These are phyloP conservation scores for Quercus dentata DNA, from an alignment of 306 rosid species.

Conservation along the genomic window DNA sequence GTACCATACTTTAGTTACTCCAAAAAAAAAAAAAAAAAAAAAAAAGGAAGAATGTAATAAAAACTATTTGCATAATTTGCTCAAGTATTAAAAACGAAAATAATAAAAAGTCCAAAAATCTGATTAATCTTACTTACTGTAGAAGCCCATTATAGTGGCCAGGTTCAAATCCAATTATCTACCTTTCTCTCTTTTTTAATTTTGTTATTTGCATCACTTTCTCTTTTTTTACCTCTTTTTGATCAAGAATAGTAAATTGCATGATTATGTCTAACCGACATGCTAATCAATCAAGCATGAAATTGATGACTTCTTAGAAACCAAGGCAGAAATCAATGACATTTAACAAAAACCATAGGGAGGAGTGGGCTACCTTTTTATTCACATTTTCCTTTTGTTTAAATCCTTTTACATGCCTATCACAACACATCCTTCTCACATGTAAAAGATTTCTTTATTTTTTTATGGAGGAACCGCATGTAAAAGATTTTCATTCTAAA, in stretches of 20 bases:
- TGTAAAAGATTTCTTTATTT: neutral
- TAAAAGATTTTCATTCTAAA: too few relatives aligned
- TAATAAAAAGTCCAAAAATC: too few relatives aligned
- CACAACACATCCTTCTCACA: neutral
- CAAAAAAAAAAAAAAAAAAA: fast-evolving
- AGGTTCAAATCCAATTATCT: slow-evolving; percentile 16
- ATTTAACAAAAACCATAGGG: neutral
- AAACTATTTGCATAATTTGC: too few relatives aligned
- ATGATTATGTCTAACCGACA: slow-evolving; percentile 52
- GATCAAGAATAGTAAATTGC: slow-evolving; percentile 25
- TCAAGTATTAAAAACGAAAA: too few relatives aligned
- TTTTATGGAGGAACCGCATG: too few relatives aligned
- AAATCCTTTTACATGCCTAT: too few relatives aligned
- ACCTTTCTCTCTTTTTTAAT: slow-evolving; percentile 18
- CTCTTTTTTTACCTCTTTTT: neutral
- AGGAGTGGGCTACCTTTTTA: neutral
- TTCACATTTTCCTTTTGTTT: neutral
- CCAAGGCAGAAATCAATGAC: slow-evolving; percentile 13
- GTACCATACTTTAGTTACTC: too few relatives aligned
- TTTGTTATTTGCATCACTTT: slow-evolving; percentile 37
- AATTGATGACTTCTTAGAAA: slow-evolving; percentile 37
- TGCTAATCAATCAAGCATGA: slow-evolving; percentile 46
- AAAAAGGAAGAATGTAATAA: too few relatives aligned
- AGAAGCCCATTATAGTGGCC: neutral
- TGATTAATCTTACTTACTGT: too few relatives aligned